Percentiles rank a stretch among this genome's conserved stretches.
Evolutionary conservation across 768 basidiomycete species (phyloP).

Genomic region (Lyophyllum decastes): DNA sequence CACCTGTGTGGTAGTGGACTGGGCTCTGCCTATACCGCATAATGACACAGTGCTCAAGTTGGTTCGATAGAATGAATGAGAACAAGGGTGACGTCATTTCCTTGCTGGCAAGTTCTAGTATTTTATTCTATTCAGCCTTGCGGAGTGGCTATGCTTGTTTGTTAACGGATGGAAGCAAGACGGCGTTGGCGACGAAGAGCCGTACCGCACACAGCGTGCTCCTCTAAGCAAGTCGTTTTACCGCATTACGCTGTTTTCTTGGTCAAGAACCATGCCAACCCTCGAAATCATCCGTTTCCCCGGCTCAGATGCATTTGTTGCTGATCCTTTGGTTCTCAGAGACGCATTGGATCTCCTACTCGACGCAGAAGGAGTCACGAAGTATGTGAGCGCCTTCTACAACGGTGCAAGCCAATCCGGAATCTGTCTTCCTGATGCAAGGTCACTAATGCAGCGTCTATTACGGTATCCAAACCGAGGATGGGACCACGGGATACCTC

Average conservation of each 20-base stretch:
- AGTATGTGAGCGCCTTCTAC: slow-evolving; percentile 1
- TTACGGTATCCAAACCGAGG: slow-evolving; percentile 15
- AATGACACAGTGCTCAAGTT: too few relatives aligned
- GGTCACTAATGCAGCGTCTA: neutral
- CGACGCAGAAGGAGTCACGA: slow-evolving; percentile 13
- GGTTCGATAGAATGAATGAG: too few relatives aligned
- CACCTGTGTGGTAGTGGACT: too few relatives aligned
- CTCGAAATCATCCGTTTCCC: slow-evolving; percentile 13
- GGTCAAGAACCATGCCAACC: slow-evolving; percentile 7
- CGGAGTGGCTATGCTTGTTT: too few relatives aligned
- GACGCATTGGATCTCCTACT: slow-evolving; percentile 3
- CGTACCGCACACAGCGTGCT: too few relatives aligned
- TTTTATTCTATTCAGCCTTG: too few relatives aligned
- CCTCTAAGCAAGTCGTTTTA: too few relatives aligned
- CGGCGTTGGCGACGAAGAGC: too few relatives aligned
- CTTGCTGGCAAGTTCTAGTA: too few relatives aligned
- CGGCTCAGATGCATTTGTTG: slow-evolving; percentile 12
- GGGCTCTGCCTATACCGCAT: too few relatives aligned
- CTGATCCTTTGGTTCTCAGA: slow-evolving; percentile 5
- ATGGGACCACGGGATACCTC: slow-evolving; percentile 8
- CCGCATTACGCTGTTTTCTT: neutral
- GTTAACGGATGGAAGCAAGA: too few relatives aligned
- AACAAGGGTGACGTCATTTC: too few relatives aligned
- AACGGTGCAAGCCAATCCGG: neutral
- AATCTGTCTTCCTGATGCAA: neutral